Base-by-base conservation (phyloP, 1,284 basidiomycete genomes). In the Ceratobasidium sp. region DNA sequence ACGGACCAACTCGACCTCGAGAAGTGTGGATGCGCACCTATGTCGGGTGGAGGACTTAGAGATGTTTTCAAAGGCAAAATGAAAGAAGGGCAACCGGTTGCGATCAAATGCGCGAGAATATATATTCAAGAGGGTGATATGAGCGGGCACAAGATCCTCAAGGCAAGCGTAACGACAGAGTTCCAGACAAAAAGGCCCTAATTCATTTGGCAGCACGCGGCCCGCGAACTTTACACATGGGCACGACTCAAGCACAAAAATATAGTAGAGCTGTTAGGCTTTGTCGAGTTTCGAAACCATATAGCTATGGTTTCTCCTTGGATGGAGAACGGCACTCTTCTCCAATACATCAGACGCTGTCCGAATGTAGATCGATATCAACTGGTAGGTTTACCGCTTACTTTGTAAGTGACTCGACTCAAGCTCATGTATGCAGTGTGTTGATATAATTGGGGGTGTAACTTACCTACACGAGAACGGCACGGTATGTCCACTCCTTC, bases 301-400 rank as follows among this genome's bases (percentile, higher is more conserved):
- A 14, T 58, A 2, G 65, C 26, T 9, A 69, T 69, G 65, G 21
- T 69, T 26, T 69, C 53, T 2, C 39, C 52, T 14, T 69, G 53
- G 65, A 69, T 69, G 52, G 53, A 58, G 0, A 57, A 69, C 12
- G 53, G 65, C 21, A 57, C 52, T 16, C n/a, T 69, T 12, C 41
- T 12, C 8, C 23, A 58, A 2, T 69, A 69, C n/a, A 58, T 69
- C 10, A 16, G 6, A 28, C 21, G 41, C 18, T 34, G 45, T 16
- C 52, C 65, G 4, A 2, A 4, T 8, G 65, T 58, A 21, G 39
- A 69, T 57, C 65, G 65, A n/a, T 57, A 46, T n/a, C 34, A 45
- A 21, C 41, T 69, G 12, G 64, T 67, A 9, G 8, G 64, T 30
- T 14, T 39, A n/a, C n/a, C n/a, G n/a, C n/a, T n/a, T n/a, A n/a